Conservation (phyloP, 352 stramenopile genomes). For the Peronospora farinosa region DNA sequence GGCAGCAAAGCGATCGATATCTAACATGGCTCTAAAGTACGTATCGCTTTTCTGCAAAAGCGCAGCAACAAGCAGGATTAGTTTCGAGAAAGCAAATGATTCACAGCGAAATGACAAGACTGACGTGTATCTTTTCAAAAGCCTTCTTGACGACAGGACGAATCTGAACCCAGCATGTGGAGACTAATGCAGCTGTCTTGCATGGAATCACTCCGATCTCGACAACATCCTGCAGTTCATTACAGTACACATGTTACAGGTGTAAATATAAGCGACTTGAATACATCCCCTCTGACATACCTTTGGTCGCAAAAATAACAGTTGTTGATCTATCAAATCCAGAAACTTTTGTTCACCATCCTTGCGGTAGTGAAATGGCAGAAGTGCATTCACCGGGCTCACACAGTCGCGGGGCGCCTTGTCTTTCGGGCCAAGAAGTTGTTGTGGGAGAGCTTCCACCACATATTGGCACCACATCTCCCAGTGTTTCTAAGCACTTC, state of each 20-base stretch:
- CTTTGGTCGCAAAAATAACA: slow-evolving; percentile 64
- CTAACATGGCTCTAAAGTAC: slow-evolving; percentile 48
- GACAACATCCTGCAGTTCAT: slow-evolving; percentile 34
- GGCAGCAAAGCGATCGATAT: slow-evolving; percentile 57
- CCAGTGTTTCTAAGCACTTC: slow-evolving; percentile 60
- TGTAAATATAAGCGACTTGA: neutral
- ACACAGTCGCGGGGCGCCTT: slow-evolving; percentile 43
- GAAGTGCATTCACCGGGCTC: slow-evolving; percentile 43
- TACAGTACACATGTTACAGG: slow-evolving; percentile 5
- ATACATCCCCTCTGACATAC: slow-evolving; percentile 14
- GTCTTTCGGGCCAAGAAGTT: slow-evolving; percentile 36
- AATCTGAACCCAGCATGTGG: slow-evolving; percentile 60
- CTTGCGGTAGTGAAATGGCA: slow-evolving; percentile 51
- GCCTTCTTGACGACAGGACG: slow-evolving; percentile 49
- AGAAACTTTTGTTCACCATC: slow-evolving; percentile 64
- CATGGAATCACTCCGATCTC: slow-evolving; percentile 71
- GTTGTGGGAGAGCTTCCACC: slow-evolving; percentile 28
- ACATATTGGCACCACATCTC: slow-evolving; percentile 25
- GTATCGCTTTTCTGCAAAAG: slow-evolving; percentile 44
- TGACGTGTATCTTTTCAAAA: slow-evolving; percentile 63
- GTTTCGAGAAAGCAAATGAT: slow-evolving; percentile 1
- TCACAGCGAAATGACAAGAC: neutral
- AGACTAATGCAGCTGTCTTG: slow-evolving; percentile 38
- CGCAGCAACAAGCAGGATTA: neutral
- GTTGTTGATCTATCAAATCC: slow-evolving; percentile 43